Base-by-base conservation (phyloP, 495 filamentous ascomycete genomes). In the Thozetella sp. region DNA sequence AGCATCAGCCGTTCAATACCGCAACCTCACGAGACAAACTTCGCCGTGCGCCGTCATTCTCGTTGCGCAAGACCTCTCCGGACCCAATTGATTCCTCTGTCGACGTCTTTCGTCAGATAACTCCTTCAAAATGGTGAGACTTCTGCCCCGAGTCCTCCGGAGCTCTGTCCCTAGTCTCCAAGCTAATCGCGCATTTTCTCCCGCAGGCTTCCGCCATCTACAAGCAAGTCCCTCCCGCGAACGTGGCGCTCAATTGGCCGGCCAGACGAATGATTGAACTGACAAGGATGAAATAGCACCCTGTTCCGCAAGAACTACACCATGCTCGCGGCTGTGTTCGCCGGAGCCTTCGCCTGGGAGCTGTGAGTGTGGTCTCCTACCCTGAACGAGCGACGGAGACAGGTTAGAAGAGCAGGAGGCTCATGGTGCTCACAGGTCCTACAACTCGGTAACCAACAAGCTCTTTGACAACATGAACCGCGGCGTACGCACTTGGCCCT, bases 381-480 rank as follows among this genome's bases (percentile, higher is more conserved):
- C 22, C 43, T 34, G 30, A 50, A 50, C 48, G 26, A 24, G 40
- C 13, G 22, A 48, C 20, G 22, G 22, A 22, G 46, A 37, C 22
- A 48, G 9, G 37, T 25, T 52, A 27, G 58, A 48, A 27, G 51
- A 22, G 27, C 23, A 34, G 25, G 37, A 56, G 54, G 61, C 67
- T 76, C 60, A 77, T 51, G 43, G 53, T 58, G 23, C 19, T 30
- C 13, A 25, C 58, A 99, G 96, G 70, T 80, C 78, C 64, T 98
- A 89, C 74, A 88, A 97, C 71, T 83, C 81, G 43, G 71, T 74
- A 51, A 87, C 92, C 70, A 89, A 95, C 78, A 88, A 80, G 71
- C 59, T 97, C 71, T 99, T 95, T 94, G 92, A 99, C 68, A 76
- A 73, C 70, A 76, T 91, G 63, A 99, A 99, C 85, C 80, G 80